Conservation (phyloP, 192 early-diverging fungal species). For the Linnemannia schmuckeri region DNA sequence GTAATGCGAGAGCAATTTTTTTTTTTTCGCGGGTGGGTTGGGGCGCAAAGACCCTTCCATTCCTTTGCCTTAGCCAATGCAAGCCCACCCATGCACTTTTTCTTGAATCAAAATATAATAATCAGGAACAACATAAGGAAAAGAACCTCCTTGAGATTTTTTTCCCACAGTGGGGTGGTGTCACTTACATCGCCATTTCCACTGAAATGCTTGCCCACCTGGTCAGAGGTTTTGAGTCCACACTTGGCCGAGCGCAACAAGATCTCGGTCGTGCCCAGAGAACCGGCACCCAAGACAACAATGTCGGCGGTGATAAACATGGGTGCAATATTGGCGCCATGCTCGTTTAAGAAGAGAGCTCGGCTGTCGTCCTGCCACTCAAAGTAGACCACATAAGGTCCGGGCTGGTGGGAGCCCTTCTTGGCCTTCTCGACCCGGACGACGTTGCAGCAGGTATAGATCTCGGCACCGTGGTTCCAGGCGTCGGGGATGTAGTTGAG, state of each 20-base stretch:
- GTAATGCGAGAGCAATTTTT: not conserved
- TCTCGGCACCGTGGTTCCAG: constrained; percentile 65
- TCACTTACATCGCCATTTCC: constrained; percentile 65
- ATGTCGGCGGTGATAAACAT: constrained; percentile 61
- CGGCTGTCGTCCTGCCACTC: constrained; percentile 59
- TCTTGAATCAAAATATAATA: not conserved
- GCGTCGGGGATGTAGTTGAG: constrained; percentile 65
- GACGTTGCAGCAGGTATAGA: constrained; percentile 56
- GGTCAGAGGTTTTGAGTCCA: constrained; percentile 50
- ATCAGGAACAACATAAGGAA: not conserved
- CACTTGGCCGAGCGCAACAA: constrained; percentile 51
- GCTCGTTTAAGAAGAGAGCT: constrained; percentile 31
- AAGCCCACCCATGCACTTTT: not conserved
- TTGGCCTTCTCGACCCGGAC: constrained; percentile 46
- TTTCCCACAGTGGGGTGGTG: not conserved
- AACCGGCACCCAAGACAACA: constrained; percentile 60
- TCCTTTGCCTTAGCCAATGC: not conserved
- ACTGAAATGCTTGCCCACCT: constrained; percentile 59
- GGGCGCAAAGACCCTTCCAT: constrained; percentile 2
- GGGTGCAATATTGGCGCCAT: constrained; percentile 27
- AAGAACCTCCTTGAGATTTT: not conserved
- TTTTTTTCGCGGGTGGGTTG: not conserved
- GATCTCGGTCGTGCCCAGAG: constrained; percentile 59
- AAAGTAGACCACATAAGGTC: constrained; percentile 57
- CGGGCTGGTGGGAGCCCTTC: constrained; percentile 17